phyloP scores from a whole-genome alignment of 2,329 filamentous ascomycete genomes.

The Periconia digitata region DNA sequence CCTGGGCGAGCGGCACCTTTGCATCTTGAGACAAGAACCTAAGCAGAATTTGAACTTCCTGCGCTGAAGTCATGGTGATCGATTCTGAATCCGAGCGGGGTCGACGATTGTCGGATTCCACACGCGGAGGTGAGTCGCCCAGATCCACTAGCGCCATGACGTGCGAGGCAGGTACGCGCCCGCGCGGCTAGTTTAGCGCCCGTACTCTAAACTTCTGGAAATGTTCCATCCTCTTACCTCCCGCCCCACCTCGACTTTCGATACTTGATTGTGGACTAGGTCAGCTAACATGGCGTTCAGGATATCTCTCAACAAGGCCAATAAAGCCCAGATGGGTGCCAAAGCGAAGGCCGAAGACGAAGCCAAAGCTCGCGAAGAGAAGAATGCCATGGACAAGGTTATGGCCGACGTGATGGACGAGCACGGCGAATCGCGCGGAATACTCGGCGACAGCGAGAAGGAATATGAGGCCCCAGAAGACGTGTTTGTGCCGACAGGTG shows the following conservation, averaged over 20 bases:
- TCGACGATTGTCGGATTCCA: neutral
- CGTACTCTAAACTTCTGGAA: neutral
- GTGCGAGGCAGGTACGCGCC: neutral
- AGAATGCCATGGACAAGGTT: slow-evolving; percentile 31
- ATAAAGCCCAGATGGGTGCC: slow-evolving; percentile 25
- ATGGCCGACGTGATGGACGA: slow-evolving; percentile 36
- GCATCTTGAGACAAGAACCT: slow-evolving; percentile 62
- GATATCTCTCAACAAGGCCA: slow-evolving; percentile 31
- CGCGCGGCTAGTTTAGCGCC: neutral
- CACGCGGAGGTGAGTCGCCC: neutral
- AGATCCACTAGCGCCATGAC: neutral
- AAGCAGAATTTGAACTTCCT: slow-evolving; percentile 51
- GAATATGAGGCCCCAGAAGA: slow-evolving; percentile 22
- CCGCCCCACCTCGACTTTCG: neutral
- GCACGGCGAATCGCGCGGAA: slow-evolving; percentile 23
- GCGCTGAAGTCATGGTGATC: slow-evolving; percentile 32
- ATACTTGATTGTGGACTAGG: neutral
- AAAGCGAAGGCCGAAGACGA: slow-evolving; percentile 34
- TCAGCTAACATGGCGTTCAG: slow-evolving; percentile 29
- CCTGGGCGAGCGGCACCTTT: slow-evolving; percentile 57
- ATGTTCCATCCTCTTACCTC: neutral
- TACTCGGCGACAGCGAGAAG: slow-evolving; percentile 25
- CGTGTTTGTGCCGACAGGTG: slow-evolving; percentile 31
- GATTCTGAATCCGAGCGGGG: neutral
- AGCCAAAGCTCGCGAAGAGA: slow-evolving; percentile 33